Percentiles rank a stretch among this genome's conserved stretches.
phyloP scores from a whole-genome alignment of 139 green algal genomes.

The Closterium sp. region DNA sequence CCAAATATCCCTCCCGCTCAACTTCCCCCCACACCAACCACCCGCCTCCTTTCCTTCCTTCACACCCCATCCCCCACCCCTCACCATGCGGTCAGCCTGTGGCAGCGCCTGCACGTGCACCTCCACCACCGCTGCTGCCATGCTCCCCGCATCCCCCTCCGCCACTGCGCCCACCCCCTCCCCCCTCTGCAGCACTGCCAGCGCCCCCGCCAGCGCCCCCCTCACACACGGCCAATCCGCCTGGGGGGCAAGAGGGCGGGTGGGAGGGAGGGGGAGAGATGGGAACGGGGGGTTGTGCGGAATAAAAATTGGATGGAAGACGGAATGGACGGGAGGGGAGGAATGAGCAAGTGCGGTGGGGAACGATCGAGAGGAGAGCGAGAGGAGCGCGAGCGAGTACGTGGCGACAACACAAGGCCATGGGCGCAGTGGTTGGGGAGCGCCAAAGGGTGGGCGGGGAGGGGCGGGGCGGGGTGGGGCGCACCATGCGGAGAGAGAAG shows the following conservation, averaged over 20 bases:
- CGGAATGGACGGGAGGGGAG: too few species aligned
- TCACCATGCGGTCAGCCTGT: slow-evolving; percentile 12
- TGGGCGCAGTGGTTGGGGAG: too few species aligned
- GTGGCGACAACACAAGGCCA: not conserved
- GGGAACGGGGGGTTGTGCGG: too few species aligned
- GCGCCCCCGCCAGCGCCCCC: slow-evolving; percentile 7
- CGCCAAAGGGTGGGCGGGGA: too few species aligned
- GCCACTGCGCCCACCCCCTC: not conserved
- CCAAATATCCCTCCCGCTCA: not conserved
- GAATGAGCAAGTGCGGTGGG: too few species aligned
- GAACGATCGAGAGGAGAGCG: too few species aligned
- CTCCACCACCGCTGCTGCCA: slow-evolving; percentile 9
- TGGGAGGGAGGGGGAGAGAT: not conserved
- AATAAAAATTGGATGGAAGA: too few species aligned
- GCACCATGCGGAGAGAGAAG: not conserved
- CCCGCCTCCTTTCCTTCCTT: not conserved
- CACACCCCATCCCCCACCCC: not conserved
- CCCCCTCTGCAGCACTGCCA: slow-evolving; percentile 6
- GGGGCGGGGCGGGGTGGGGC: too few species aligned
- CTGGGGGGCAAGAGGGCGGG: not conserved
- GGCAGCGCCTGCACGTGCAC: slow-evolving; percentile 40
- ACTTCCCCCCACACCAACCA: not conserved
- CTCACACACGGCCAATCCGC: slow-evolving; percentile 14
- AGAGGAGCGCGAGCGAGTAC: not conserved
- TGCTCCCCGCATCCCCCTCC: not conserved